phyloP scores from a whole-genome alignment of 345 rosid species.

The Bruguiera parviflora region DNA sequence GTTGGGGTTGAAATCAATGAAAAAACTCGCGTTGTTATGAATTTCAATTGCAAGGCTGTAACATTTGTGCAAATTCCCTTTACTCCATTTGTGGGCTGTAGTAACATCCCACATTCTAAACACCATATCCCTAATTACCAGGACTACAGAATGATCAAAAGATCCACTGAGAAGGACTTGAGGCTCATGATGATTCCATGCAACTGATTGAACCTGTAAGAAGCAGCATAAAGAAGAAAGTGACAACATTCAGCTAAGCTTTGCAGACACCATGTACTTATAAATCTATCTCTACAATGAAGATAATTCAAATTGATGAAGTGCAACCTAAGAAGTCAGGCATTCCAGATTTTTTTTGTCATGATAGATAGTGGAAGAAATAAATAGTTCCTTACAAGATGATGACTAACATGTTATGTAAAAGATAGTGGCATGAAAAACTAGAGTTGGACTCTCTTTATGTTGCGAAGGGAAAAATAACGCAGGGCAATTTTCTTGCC shows the following conservation, averaged over 20 bases:
- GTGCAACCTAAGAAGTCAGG: background rate
- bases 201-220: constrained; percentile 88
- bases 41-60: too few species aligned
- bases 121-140: constrained; percentile 48
- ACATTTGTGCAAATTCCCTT: background rate
- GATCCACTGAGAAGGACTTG: constrained; percentile 98
- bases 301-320: background rate
- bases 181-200: constrained; percentile 79
- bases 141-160: constrained; percentile 79
- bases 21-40: background rate
- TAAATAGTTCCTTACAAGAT: too few species aligned
- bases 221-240: constrained; percentile 7
- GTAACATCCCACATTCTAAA: background rate
- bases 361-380: background rate
- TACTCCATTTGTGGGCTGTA: background rate
- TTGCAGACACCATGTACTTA: background rate
- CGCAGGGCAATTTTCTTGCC: constrained; percentile 36
- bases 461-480: background rate
- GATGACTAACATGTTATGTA: too few species aligned
- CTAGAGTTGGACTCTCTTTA: background rate
- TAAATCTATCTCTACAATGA: background rate
- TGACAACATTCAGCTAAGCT: background rate
- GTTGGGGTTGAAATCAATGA: constrained; percentile 1
- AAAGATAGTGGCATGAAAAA: too few species aligned
- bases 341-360: background rate